Evolutionary conservation across 176 grass and related monocot genomes (phyloP), one percentile per base, ranked within the genome.

Genomic region (Avena insularis): DNA sequence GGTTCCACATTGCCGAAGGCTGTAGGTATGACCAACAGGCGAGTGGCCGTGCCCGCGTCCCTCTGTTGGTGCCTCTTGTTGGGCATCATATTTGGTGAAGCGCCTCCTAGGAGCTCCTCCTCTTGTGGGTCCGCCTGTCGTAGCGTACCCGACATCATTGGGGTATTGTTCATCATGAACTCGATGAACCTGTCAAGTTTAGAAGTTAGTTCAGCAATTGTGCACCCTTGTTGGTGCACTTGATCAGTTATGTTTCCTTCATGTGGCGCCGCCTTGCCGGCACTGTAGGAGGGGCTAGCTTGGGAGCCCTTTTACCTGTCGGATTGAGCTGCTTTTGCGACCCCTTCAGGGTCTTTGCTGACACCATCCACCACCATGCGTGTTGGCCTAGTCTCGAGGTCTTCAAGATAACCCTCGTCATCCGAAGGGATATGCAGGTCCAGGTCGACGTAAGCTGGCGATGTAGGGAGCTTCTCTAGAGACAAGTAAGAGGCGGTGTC

Each of bases 341-440:
- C 4, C 2, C 8, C 1, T 4, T 33, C 0, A 4, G 8, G 8
- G 3, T 77, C 16, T 0, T 4, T 15, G 0, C 33, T 3, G 1
- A 4, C 0, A 0, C 21, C 12, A 4, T 53, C 49, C 2, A 10
- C 50, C 0, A 9, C 16, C 75, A 36, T 31, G 29, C 2, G 75
- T 2, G 50, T 25, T 1, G 16, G 54, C 6, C 1, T 1, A 0
- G 16, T 57, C 5, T 57, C 5, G 5, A 57, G 54, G 5, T 57
- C 54, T 19, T 57, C 4, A 4, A 57, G 16, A 6, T 57, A 19
- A 7, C 4, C 1, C 16, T 57, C 54, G 6, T 57, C 54, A 19
- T 57, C 54, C 16, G 16, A 57, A 19, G 54, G 54, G 16, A 19
- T 19, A 6, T 1, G 19, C 15, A 2, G 1, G 15, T 17, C 16